Evolutionary conservation across 1,284 basidiomycete genomes (phyloP).

Genomic region (Singerocomus inundabilis): DNA sequence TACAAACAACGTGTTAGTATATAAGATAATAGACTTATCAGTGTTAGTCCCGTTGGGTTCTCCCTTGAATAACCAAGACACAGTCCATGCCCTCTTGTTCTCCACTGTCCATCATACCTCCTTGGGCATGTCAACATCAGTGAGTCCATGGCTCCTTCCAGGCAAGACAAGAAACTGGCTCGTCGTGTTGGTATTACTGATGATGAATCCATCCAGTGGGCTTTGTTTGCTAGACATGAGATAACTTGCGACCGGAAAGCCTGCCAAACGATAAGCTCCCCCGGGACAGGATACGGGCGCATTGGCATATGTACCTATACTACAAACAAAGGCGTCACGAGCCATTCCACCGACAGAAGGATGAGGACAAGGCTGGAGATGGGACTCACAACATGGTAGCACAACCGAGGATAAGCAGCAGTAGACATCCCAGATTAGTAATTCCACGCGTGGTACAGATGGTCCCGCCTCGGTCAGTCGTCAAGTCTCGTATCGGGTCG

Average conservation of each 20-base stretch:
- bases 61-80: too few relatives aligned
- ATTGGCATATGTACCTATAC: slow-evolving; percentile 20
- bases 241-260: slow-evolving; percentile 37
- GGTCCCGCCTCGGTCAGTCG: slow-evolving; percentile 38
- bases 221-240: slow-evolving; percentile 38
- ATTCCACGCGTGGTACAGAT: slow-evolving; percentile 42
- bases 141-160: slow-evolving; percentile 61
- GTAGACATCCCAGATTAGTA: slow-evolving; percentile 46
- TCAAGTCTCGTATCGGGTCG: slow-evolving; percentile 36
- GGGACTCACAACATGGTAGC: slow-evolving; percentile 37
- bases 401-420: slow-evolving; percentile 36
- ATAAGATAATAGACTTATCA: too few relatives aligned
- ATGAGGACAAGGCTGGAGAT: not conserved
- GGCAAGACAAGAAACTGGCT: slow-evolving; percentile 63
- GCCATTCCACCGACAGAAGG: not conserved
- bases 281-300: not conserved
- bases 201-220: slow-evolving; percentile 45
- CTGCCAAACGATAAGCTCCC: slow-evolving; percentile 13
- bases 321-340: slow-evolving; percentile 9
- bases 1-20: too few relatives aligned
- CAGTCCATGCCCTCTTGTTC: too few relatives aligned
- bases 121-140: slow-evolving; percentile 76
- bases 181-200: slow-evolving; percentile 52
- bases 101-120: slow-evolving; percentile 38
- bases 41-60: too few relatives aligned